Conservation (phyloP, 805 yeast species). For the Saturnispora ahearnii region DNA sequence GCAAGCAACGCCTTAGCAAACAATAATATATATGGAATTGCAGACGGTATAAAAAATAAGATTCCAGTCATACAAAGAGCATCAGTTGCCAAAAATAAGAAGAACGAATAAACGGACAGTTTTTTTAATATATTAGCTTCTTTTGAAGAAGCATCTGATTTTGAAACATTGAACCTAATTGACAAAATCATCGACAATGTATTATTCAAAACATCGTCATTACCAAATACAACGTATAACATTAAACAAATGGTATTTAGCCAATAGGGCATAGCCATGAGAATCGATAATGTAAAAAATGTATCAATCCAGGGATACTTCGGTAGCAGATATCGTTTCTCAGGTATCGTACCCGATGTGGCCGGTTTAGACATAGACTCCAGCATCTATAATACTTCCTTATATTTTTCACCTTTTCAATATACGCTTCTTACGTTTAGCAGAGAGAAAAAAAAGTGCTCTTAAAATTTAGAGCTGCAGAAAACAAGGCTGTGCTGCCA, state of each 20-base stretch:
- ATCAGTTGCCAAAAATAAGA: conserved; percentile 15
- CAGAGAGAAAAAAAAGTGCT: not conserved
- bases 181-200: conserved; percentile 21
- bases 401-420: not conserved
- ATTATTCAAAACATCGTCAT: conserved; percentile 21
- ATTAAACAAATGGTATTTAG: conserved; percentile 17
- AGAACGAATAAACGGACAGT: conserved; percentile 8
- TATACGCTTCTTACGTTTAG: not conserved
- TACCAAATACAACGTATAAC: conserved; percentile 20
- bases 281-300: conserved; percentile 8
- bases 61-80: conserved; percentile 14
- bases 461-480: not conserved
- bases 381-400: not conserved
- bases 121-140: not conserved
- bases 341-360: not conserved
- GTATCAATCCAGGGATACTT: conserved; percentile 6
- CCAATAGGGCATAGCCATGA: conserved; percentile 24
- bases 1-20: conserved; percentile 30
- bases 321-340: not conserved
- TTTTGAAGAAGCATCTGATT: conserved; percentile 4
- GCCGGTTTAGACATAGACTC: not conserved
- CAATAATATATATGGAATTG: conserved; percentile 21
- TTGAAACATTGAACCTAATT: conserved; percentile 19
- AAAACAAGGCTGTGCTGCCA: not conserved
- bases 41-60: conserved; percentile 18